Percentiles rank a stretch among this genome's conserved stretches.
Conservation (phyloP, 2,329 filamentous ascomycete genomes). For the Calonectria naviculata region DNA sequence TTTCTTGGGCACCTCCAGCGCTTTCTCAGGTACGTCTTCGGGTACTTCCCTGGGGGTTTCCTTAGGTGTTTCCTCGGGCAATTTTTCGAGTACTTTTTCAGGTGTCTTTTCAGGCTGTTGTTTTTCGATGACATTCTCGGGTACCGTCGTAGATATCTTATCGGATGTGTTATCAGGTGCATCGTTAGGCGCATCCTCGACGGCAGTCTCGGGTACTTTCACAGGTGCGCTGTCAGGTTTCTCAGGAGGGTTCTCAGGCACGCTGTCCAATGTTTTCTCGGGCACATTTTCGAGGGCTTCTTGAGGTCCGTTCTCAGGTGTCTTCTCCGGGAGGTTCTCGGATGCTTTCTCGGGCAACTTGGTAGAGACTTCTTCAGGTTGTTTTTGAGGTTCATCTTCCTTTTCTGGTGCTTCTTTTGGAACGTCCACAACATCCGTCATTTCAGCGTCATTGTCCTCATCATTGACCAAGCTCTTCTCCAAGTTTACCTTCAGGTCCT, state of each 20-base stretch:
- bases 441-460: conserved; percentile 27
- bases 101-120: background rate
- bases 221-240: background rate
- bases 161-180: background rate
- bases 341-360: background rate
- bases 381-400: background rate
- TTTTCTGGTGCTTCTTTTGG: background rate
- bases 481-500: conserved; percentile 11
- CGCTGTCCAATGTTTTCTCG: background rate
- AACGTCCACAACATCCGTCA: conserved; percentile 34
- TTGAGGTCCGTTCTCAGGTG: background rate
- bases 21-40: background rate
- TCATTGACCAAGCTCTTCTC: background rate
- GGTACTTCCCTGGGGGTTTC: background rate
- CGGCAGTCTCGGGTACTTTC: background rate
- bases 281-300: background rate
- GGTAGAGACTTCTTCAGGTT: background rate
- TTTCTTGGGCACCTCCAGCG: background rate
- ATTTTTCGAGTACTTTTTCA: background rate
- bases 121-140: background rate
- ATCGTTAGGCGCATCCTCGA: no score
- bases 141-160: background rate
- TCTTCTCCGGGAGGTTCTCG: background rate
- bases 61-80: background rate
- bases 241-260: background rate